phyloP scores from a whole-genome alignment of 768 basidiomycete genomes.

The Gyrodon lividus region DNA sequence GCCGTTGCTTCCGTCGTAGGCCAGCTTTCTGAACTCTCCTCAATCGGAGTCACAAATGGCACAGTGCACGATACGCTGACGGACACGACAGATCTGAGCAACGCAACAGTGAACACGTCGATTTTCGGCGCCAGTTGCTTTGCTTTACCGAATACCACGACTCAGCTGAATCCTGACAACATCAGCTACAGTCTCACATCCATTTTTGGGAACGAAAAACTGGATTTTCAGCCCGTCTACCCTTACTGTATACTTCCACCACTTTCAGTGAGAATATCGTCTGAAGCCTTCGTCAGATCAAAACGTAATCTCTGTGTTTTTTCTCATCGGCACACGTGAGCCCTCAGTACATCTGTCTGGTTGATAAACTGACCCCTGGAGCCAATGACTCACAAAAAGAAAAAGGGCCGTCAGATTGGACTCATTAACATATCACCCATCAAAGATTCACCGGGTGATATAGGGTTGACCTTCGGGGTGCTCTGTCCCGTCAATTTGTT shows the following conservation, averaged over 20 bases:
- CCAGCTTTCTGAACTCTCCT: background rate
- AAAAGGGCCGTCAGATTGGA: background rate
- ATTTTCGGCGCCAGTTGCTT: conserved; percentile 1
- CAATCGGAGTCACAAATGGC: background rate
- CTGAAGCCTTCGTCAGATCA: conserved; percentile 1
- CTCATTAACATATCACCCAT: background rate
- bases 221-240: conserved; percentile 4
- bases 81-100: background rate
- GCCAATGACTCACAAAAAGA: background rate
- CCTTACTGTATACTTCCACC: conserved; percentile 11
- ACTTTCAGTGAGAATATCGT: conserved; percentile 5
- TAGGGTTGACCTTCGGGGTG: background rate
- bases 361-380: background rate
- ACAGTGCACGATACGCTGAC: conserved; percentile 7
- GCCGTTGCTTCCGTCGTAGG: background rate
- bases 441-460: background rate
- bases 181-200: conserved; percentile 1
- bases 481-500: background rate
- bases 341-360: background rate
- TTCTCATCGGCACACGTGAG: background rate
- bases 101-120: conserved; percentile 2
- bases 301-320: background rate
- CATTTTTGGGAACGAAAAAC: background rate
- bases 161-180: background rate
- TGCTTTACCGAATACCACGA: conserved; percentile 1